phyloP scores from a whole-genome alignment of 257 asterid genomes.

The Leptodermis oblonga region DNA sequence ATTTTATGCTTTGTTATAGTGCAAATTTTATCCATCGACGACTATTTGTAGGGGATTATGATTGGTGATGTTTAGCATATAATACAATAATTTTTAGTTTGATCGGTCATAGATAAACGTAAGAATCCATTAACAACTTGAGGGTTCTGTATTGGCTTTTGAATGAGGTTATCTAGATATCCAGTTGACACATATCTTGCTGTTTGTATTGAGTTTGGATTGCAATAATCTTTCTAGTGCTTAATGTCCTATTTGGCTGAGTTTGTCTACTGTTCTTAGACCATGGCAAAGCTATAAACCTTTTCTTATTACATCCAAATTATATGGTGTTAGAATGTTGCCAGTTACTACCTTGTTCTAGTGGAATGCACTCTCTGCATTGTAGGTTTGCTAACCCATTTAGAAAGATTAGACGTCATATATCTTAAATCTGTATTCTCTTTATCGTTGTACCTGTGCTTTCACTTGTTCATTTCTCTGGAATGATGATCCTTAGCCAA shows the following conservation, averaged over 20 bases:
- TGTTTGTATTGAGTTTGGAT: background rate
- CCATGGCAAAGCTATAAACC: too few relatives aligned
- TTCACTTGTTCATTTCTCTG: conserved; percentile 17
- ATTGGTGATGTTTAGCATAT: background rate
- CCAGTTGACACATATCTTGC: background rate
- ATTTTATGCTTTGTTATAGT: background rate
- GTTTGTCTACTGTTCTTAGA: background rate
- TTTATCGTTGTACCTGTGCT: background rate
- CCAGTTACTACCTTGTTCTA: too few relatives aligned
- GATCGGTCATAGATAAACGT: background rate
- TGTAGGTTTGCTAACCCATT: too few relatives aligned
- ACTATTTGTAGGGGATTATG: background rate
- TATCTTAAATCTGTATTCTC: background rate
- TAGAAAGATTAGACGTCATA: too few relatives aligned
- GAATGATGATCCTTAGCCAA: conserved; percentile 56
- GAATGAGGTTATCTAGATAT: background rate
- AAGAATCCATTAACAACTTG: background rate
- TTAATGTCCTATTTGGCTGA: background rate
- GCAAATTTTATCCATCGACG: conserved; percentile 26
- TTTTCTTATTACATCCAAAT: too few relatives aligned
- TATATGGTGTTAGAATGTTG: too few relatives aligned
- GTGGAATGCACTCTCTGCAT: too few relatives aligned
- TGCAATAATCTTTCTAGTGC: background rate
- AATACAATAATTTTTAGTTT: background rate
- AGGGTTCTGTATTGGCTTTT: background rate